phyloP scores from a whole-genome alignment of 371 early-diverging fungal species.

The Mucor plumbeus region DNA sequence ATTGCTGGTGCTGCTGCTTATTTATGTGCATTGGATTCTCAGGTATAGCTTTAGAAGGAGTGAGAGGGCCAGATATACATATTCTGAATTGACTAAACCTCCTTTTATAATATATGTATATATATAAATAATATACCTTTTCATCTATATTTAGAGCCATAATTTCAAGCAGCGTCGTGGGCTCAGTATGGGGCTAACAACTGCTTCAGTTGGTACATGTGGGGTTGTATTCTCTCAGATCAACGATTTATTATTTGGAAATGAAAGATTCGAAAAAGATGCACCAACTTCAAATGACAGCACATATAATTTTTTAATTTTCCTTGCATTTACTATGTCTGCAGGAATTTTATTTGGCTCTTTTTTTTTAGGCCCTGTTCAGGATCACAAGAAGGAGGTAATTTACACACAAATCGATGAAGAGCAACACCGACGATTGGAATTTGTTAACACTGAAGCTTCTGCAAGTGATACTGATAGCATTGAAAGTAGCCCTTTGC shows the following conservation, averaged over 20 bases:
- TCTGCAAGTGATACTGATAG: background rate
- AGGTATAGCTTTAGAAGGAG: constrained; percentile 22
- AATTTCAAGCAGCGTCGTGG: constrained; percentile 51
- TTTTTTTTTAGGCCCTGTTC: constrained; percentile 39
- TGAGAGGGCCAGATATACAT: too few relatives aligned
- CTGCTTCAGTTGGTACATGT: constrained; percentile 44
- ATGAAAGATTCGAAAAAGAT: constrained; percentile 14
- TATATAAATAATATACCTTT: background rate
- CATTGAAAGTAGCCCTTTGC: constrained; percentile 6
- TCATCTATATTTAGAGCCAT: constrained; percentile 28
- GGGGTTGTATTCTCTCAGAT: constrained; percentile 55
- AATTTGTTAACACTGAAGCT: background rate
- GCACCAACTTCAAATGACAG: constrained; percentile 22
- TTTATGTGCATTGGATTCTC: constrained; percentile 52
- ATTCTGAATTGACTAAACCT: background rate
- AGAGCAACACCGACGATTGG: background rate
- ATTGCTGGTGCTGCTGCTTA: constrained; percentile 49
- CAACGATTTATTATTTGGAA: constrained; percentile 44
- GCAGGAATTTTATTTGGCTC: constrained; percentile 37
- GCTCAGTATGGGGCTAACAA: constrained; percentile 49
- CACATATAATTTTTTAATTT: constrained; percentile 43
- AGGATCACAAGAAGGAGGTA: background rate
- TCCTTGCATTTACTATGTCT: constrained; percentile 36
- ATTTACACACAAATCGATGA: constrained; percentile 15
- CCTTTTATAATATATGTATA: background rate